Conservation (phyloP, 1,139 yeast genomes). For the Suhomyces panamericanus region DNA sequence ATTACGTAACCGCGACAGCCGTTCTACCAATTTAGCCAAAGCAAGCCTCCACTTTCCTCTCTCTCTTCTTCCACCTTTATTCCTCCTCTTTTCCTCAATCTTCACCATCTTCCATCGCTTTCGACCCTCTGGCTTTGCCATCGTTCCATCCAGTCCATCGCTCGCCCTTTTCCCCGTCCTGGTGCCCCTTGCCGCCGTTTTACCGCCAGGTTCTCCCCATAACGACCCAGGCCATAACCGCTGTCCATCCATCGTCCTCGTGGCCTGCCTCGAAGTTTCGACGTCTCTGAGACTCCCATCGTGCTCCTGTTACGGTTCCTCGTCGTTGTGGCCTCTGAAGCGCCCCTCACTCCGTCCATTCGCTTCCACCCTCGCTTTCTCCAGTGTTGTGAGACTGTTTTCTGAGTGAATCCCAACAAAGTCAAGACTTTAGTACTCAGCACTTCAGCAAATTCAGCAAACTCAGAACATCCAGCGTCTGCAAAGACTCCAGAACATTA, state of each 20-base stretch:
- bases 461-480: too few species aligned
- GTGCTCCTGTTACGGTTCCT: not conserved
- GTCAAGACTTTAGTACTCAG: too few species aligned
- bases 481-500: not conserved
- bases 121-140: not conserved
- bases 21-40: not conserved
- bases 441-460: too few species aligned
- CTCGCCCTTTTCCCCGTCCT: not conserved
- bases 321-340: not conserved
- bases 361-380: not conserved
- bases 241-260: not conserved
- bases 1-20: not conserved
- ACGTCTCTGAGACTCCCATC: not conserved
- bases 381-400: too few species aligned
- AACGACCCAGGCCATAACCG: not conserved
- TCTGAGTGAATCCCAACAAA: too few species aligned
- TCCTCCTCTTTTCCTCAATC: not conserved
- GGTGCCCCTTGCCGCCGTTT: not conserved
- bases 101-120: not conserved
- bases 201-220: too few species aligned
- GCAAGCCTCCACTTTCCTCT: constrained; percentile 3
- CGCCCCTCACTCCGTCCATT: not conserved
- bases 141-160: not conserved
- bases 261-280: not conserved
- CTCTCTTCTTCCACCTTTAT: not conserved